Evolutionary conservation across 2,329 filamentous ascomycete genomes (phyloP).

Genomic region (Aspergillus sp.): DNA sequence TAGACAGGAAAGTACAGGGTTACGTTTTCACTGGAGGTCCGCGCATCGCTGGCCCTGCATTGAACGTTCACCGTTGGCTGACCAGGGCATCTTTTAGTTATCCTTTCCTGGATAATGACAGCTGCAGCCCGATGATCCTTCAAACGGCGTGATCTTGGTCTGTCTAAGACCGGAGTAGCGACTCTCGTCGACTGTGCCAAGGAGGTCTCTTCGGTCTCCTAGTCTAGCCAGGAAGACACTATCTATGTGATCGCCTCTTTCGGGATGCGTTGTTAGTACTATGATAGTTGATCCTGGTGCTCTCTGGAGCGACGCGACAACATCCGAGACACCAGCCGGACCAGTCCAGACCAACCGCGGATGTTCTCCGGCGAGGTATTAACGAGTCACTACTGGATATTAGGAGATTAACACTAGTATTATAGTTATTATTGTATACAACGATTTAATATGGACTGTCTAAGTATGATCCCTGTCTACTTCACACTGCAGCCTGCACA

Average conservation of each 20-base stretch:
- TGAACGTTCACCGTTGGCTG: constrained; percentile 4
- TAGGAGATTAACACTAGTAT: neutral
- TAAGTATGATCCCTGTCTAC: too few relatives aligned
- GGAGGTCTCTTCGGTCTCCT: neutral
- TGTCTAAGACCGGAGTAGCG: neutral
- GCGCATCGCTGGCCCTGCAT: constrained; percentile 10
- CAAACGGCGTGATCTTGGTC: constrained; percentile 11
- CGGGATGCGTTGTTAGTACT: neutral
- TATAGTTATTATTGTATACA: neutral
- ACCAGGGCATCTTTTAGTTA: neutral
- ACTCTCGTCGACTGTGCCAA: neutral
- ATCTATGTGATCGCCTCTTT: neutral
- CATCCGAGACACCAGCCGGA: neutral
- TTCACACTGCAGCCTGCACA: too few relatives aligned
- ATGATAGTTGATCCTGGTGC: neutral
- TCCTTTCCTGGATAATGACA: constrained; percentile 12
- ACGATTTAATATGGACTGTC: too few relatives aligned
- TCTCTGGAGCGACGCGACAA: neutral
- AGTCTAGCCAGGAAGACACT: neutral
- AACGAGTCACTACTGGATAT: neutral
- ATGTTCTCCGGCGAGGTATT: neutral
- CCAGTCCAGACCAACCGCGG: neutral
- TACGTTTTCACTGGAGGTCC: neutral
- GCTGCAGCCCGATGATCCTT: constrained; percentile 17
- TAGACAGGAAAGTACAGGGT: neutral